Conservation (phyloP, 192 early-diverging fungal species). For the Phlyctochytrium arcticum region DNA sequence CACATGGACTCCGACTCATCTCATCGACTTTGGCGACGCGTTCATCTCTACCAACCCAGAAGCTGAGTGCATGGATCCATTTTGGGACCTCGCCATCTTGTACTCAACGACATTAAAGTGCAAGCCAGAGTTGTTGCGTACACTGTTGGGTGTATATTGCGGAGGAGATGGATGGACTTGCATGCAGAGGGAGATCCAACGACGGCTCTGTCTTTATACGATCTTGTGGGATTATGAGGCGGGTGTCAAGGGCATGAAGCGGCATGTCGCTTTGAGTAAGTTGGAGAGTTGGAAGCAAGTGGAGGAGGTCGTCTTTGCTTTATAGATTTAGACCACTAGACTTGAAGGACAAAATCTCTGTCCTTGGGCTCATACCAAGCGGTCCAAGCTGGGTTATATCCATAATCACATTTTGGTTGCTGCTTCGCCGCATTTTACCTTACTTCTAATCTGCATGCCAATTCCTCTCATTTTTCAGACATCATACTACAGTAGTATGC, state of each 20-base stretch:
- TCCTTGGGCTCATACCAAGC: too few relatives aligned
- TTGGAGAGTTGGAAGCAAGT: too few relatives aligned
- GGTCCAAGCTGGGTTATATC: too few relatives aligned
- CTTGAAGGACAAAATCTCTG: too few relatives aligned
- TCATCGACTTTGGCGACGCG: slow-evolving; percentile 33
- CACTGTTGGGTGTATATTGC: slow-evolving; percentile 16
- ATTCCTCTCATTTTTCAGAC: too few relatives aligned
- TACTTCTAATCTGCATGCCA: too few relatives aligned
- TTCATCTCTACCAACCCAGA: neutral
- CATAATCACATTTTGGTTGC: too few relatives aligned
- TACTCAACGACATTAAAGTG: slow-evolving; percentile 9
- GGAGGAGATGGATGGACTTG: neutral
- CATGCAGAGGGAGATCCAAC: neutral
- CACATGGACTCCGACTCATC: neutral
- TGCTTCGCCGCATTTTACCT: too few relatives aligned
- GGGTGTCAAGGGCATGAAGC: slow-evolving; percentile 1
- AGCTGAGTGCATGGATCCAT: slow-evolving; percentile 8
- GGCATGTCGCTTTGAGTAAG: too few relatives aligned
- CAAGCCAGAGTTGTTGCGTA: neutral
- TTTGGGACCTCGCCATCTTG: slow-evolving; percentile 22
- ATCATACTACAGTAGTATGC: too few relatives aligned
- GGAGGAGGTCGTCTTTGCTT: too few relatives aligned
- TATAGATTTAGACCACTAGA: too few relatives aligned
- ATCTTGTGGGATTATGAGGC: slow-evolving; percentile 23
- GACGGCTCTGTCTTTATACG: slow-evolving; percentile 11